Base-by-base conservation (phyloP, 352 stramenopile species). In the Hyphochytrium catenoides region DNA sequence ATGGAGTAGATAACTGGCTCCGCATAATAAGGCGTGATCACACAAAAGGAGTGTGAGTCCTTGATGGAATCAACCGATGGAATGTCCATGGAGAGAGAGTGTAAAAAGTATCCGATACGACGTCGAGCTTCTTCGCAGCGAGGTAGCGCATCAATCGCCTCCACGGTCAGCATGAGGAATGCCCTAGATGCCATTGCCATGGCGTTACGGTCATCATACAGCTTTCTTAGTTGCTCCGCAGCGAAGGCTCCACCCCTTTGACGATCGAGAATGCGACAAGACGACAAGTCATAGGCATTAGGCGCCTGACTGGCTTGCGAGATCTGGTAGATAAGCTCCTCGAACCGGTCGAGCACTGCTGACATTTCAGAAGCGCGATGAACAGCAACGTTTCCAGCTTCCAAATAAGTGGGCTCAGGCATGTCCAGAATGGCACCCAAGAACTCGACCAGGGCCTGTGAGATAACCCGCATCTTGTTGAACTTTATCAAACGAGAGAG, bases 1-100 rank as follows among this genome's bases (percentile, higher is more conserved):
- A 85, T 37, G 19, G 65, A 78, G 28, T 79, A 85, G 17, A 85
- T 36, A 9, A 85, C 70, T 0, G 68, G 77, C 38, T 85, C 70
- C 12, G 57, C 76, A 47, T 85, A 85, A 43, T 82, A 85, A 19
- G 70, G 70, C 8, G 70, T 85, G 53, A 85, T 74, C 3, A 85
- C 70, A 0, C 65, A 82, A 39, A 85, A 85, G 3, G 70, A 85
- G 6, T 64, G 67, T 66, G 83, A 81, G 0, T 66, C 61, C 37
- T 78, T 60, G 26, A 85, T 52, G 3, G 65, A 72, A 22, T 46
- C 38, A 1, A 85, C 59, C 24, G 58, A 50, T 2, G 70, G 67
- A 54, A 85, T 85, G 4, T 76, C 52, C 70, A 85, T 85, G 7
- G 50, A 46, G 16, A 85, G 42, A 17, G 70, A 79, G 39, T 85